A percentile compares a stretch with the other conserved stretches of the same genome.
phyloP scores from a whole-genome alignment of 768 basidiomycete genomes.

The Psilocybe tampanensis region DNA sequence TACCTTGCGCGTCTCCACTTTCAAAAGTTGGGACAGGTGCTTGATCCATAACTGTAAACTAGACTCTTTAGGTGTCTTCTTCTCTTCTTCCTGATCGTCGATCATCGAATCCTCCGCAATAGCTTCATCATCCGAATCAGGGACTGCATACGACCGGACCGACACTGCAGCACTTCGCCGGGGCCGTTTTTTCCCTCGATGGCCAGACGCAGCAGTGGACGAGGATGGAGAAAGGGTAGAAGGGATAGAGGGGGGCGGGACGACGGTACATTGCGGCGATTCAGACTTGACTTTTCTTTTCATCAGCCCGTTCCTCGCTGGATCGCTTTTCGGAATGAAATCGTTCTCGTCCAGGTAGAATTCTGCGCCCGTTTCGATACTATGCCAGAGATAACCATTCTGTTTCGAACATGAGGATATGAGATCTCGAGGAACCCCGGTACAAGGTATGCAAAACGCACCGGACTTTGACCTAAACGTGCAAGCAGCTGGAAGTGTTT shows the following conservation, averaged over 20 bases:
- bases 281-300: conserved; percentile 45
- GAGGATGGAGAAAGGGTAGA: conserved; percentile 16
- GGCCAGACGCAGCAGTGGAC: conserved; percentile 12
- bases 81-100: conserved; percentile 34
- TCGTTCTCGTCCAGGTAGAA: conserved; percentile 75
- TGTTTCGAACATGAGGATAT: conserved; percentile 21
- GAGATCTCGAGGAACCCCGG: too few species aligned
- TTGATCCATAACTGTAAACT: conserved; percentile 69
- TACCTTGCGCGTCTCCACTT: conserved; percentile 74
- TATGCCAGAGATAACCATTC: conserved; percentile 57
- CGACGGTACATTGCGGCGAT: conserved; percentile 28
- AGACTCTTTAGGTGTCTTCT: conserved; percentile 41
- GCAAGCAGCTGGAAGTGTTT: conserved; percentile 80
- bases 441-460: too few species aligned
- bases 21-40: conserved; percentile 58
- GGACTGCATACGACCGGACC: conserved; percentile 63
- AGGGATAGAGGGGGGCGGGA: conserved; percentile 11
- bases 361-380: conserved; percentile 65
- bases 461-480: conserved; percentile 60
- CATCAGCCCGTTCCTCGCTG: conserved; percentile 17
- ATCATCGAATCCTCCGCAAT: conserved; percentile 38
- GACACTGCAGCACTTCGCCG: conserved; percentile 55
- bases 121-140: conserved; percentile 73
- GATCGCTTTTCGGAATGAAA: conserved; percentile 47
- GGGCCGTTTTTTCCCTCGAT: conserved; percentile 52